Evolutionary conservation across 2,329 filamentous ascomycete species (phyloP).

Genomic region (Fusarium dimerum): DNA sequence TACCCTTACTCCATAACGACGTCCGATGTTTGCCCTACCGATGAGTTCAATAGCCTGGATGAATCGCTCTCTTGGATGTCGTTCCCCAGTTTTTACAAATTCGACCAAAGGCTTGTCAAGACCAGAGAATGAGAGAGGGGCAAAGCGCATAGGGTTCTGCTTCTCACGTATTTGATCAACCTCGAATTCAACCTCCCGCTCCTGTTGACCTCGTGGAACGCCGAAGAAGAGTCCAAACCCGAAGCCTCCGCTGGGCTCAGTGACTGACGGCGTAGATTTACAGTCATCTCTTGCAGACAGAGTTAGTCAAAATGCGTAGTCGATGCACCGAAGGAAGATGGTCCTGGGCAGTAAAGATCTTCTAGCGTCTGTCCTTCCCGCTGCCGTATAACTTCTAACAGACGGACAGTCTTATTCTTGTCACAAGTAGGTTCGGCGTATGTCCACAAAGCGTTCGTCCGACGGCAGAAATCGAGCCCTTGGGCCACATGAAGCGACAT

Average conservation of each 20-base stretch:
- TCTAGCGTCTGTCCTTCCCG: constrained; percentile 58
- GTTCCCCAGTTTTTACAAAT: constrained; percentile 47
- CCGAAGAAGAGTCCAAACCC: constrained; percentile 40
- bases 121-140: constrained; percentile 42
- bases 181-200: constrained; percentile 60
- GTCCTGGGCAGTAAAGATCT: constrained; percentile 53
- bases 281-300: background rate
- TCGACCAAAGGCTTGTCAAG: constrained; percentile 38
- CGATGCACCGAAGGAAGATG: background rate
- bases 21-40: constrained; percentile 34
- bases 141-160: constrained; percentile 46
- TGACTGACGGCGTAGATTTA: background rate
- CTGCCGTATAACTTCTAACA: constrained; percentile 38
- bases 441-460: constrained; percentile 49
- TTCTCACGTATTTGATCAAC: constrained; percentile 58
- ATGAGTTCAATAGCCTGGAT: constrained; percentile 44
- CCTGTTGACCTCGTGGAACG: constrained; percentile 61
- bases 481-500: constrained; percentile 61
- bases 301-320: constrained; percentile 2
- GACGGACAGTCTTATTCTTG: constrained; percentile 29
- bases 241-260: background rate
- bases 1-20: constrained; percentile 27
- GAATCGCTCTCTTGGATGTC: constrained; percentile 23
- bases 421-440: constrained; percentile 44
- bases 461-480: constrained; percentile 60